These are phyloP conservation scores for Lachancea sp. DNA, from an alignment of 805 yeast species.

Conservation along the genomic window DNA sequence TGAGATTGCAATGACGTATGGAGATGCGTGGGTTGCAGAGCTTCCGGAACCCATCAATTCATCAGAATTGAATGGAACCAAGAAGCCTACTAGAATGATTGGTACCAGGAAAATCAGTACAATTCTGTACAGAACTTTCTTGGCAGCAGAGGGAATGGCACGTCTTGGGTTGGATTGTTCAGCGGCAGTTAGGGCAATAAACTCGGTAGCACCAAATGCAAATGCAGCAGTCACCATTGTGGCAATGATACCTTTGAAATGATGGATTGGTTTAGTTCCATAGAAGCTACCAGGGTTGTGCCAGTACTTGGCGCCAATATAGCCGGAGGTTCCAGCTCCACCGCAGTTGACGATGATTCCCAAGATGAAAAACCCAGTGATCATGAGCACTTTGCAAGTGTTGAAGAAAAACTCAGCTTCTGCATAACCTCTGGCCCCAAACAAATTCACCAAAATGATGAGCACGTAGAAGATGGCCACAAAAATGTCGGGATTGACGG, in stretches of 20 bases:
- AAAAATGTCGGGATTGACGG: conserved; percentile 51
- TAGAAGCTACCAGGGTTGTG: conserved; percentile 48
- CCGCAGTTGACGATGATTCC: conserved; percentile 42
- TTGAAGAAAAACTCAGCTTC: conserved; percentile 64
- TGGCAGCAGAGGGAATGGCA: conserved; percentile 51
- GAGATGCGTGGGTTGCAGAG: conserved; percentile 52
- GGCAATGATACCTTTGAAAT: conserved; percentile 49
- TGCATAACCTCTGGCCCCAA: conserved; percentile 54
- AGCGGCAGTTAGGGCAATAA: conserved; percentile 53
- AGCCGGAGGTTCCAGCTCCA: conserved; percentile 38
- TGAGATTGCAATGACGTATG: conserved; percentile 57
- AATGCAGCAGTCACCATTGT: conserved; percentile 53
- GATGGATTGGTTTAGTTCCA: conserved; percentile 33
- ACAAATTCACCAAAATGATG: conserved; percentile 41
- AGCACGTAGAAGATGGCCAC: conserved; percentile 47
- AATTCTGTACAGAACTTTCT: conserved; percentile 51
- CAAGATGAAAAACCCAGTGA: conserved; percentile 51
- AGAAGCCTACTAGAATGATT: conserved; percentile 42
- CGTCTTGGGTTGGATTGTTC: conserved; percentile 49
- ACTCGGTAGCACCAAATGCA: conserved; percentile 57
- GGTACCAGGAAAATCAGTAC: conserved; percentile 44
- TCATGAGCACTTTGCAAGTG: conserved; percentile 54
- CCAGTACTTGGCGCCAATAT: conserved; percentile 48
- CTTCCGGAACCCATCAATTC: conserved; percentile 39
- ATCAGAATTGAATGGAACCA: conserved; percentile 46